These are phyloP conservation scores for Chaetomium strumarium DNA, from an alignment of 2,329 filamentous ascomycete species.

Conservation along the genomic window DNA sequence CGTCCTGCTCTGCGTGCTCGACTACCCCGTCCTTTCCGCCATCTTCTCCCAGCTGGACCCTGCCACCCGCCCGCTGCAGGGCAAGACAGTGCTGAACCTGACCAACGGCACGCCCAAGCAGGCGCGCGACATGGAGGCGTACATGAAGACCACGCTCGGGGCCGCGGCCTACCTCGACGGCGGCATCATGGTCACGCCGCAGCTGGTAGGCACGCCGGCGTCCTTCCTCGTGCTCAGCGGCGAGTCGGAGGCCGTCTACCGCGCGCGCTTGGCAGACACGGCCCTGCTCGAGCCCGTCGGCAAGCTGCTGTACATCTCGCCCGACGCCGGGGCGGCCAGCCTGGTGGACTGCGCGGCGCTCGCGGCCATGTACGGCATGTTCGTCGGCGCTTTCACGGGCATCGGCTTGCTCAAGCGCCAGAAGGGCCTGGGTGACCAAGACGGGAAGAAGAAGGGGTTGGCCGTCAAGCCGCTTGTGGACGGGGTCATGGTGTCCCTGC, in stretches of 20 bases:
- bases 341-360: constrained; percentile 26
- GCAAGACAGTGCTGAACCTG: constrained; percentile 5
- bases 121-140: constrained; percentile 18
- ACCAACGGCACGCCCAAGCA: constrained; percentile 18
- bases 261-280: neutral
- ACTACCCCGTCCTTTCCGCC: constrained; percentile 22
- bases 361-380: constrained; percentile 28
- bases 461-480: constrained; percentile 1
- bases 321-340: constrained; percentile 22
- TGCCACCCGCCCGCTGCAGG: neutral
- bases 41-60: constrained; percentile 9
- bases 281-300: constrained; percentile 22
- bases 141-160: constrained; percentile 11
- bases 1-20: constrained; percentile 26
- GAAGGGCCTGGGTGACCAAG: constrained; percentile 14
- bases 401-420: constrained; percentile 23
- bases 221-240: constrained; percentile 24
- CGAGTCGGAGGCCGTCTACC: constrained; percentile 16
- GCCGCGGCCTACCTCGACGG: constrained; percentile 26
- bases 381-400: constrained; percentile 24
- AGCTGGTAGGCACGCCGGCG: constrained; percentile 24
- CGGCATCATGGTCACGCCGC: constrained; percentile 28
- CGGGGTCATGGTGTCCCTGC: constrained; percentile 22
- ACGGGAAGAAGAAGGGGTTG: too few relatives aligned
- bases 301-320: constrained; percentile 16